Conservation (phyloP, 495 filamentous ascomycete genomes). For the Daldinia caldariorum region DNA sequence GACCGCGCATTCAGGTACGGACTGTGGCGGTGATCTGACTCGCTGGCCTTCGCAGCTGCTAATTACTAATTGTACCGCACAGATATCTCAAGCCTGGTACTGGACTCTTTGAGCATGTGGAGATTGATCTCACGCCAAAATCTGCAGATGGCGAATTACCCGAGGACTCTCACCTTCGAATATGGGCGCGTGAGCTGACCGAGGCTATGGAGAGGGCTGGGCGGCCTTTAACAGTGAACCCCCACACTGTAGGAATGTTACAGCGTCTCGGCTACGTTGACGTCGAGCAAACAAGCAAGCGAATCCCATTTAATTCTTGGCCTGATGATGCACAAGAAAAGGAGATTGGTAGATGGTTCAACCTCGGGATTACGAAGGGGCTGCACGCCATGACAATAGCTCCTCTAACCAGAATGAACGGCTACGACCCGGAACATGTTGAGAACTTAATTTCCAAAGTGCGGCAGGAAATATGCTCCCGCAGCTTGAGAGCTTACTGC, state of each 20-base stretch:
- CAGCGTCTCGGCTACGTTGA: slow-evolving; percentile 82
- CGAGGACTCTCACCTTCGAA: slow-evolving; percentile 57
- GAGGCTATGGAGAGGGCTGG: slow-evolving; percentile 72
- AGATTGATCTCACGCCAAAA: slow-evolving; percentile 85
- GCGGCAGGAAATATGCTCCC: slow-evolving; percentile 73
- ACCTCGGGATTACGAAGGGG: slow-evolving; percentile 75
- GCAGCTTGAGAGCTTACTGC: slow-evolving; percentile 71
- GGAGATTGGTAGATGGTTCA: slow-evolving; percentile 86
- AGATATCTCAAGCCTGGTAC: slow-evolving; percentile 81
- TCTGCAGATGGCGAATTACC: slow-evolving; percentile 73
- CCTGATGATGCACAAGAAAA: slow-evolving; percentile 72
- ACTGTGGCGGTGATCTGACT: slow-evolving; percentile 12
- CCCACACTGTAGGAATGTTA: slow-evolving; percentile 70
- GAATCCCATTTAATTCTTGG: slow-evolving; percentile 83
- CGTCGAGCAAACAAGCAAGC: slow-evolving; percentile 77
- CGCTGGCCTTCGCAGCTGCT: slow-evolving; percentile 5
- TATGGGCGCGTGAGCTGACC: slow-evolving; percentile 77
- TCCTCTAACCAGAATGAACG: slow-evolving; percentile 73
- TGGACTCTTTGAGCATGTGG: slow-evolving; percentile 89
- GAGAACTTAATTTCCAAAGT: slow-evolving; percentile 68
- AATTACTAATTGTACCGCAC: slow-evolving; percentile 28
- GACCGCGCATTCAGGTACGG: slow-evolving; percentile 70
- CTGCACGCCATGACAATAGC: slow-evolving; percentile 78
- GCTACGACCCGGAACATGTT: slow-evolving; percentile 74
- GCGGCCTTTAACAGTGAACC: slow-evolving; percentile 73